Conservation (phyloP, 257 asterid genomes). For the Solanum lycopersicoides region DNA sequence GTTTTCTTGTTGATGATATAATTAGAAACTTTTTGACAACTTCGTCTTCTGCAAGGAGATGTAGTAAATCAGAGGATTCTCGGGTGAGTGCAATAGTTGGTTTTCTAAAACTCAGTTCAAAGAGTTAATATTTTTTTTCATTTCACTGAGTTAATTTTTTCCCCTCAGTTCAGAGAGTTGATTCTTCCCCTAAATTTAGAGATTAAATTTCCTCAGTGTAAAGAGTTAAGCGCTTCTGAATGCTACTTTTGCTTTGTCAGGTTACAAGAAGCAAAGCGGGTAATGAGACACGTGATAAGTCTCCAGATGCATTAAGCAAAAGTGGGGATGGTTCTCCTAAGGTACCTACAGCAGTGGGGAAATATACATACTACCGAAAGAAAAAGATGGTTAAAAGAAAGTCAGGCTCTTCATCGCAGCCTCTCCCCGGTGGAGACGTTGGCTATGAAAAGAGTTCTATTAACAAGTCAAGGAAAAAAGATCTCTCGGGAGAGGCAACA, state of each 20-base stretch:
- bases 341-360: conserved; percentile 30
- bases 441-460: conserved; percentile 17
- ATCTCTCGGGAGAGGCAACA: conserved; percentile 11
- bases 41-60: conserved; percentile 19
- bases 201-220: conserved; percentile 4
- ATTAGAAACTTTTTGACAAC: conserved; percentile 23
- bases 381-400: conserved; percentile 33
- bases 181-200: neutral
- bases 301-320: neutral
- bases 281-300: conserved; percentile 18
- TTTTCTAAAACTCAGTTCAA: neutral
- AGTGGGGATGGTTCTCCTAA: conserved; percentile 22
- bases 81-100: conserved; percentile 25
- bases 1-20: conserved; percentile 31
- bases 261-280: conserved; percentile 10
- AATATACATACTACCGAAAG: conserved; percentile 50
- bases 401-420: conserved; percentile 28
- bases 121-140: neutral
- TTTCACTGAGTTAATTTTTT: neutral
- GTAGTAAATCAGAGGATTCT: conserved; percentile 7
- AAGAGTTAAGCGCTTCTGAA: neutral
- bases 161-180: neutral
- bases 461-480: conserved; percentile 40
- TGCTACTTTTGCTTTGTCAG: conserved; percentile 16
- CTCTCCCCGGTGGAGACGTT: conserved; percentile 19